These are phyloP conservation scores for Vaccinium vitisidaea DNA, from an alignment of 148 eudicot genomes.

Conservation along the genomic window DNA sequence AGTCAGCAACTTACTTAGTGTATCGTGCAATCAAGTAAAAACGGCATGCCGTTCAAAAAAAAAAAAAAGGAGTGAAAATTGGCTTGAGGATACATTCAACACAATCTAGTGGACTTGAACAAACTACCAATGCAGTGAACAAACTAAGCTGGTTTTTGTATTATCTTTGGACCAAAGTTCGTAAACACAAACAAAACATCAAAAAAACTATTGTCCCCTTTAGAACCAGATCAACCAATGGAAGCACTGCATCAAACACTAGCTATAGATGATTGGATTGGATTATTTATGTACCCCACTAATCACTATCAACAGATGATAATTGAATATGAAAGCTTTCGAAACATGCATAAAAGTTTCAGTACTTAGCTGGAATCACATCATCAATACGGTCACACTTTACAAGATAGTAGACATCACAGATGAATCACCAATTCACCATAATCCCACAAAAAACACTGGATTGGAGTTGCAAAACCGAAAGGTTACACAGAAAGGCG, in stretches of 20 bases:
- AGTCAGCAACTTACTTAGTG: not conserved
- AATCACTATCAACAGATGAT: not conserved
- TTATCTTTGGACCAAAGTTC: not conserved
- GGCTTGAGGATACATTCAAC: too few species aligned
- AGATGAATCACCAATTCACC: not conserved
- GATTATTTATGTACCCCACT: not conserved
- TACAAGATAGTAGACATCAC: conserved; percentile 29
- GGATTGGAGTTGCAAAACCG: not conserved
- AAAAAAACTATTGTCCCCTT: not conserved
- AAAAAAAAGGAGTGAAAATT: too few species aligned
- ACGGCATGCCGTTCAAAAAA: too few species aligned
- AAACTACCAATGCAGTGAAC: not conserved
- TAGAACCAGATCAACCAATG: not conserved
- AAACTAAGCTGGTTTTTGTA: not conserved
- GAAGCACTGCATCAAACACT: not conserved
- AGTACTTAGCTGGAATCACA: not conserved
- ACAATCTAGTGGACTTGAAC: too few species aligned
- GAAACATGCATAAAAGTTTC: not conserved
- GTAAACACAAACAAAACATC: not conserved
- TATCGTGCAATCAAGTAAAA: too few species aligned
- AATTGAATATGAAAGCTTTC: not conserved
- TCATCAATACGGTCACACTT: conserved; percentile 37
- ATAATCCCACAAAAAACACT: not conserved
- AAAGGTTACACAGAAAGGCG: not conserved
- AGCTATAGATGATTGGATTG: not conserved